Evolutionary conservation across 179 eudicot species (phyloP).

Genomic region (Camellia oleifera): DNA sequence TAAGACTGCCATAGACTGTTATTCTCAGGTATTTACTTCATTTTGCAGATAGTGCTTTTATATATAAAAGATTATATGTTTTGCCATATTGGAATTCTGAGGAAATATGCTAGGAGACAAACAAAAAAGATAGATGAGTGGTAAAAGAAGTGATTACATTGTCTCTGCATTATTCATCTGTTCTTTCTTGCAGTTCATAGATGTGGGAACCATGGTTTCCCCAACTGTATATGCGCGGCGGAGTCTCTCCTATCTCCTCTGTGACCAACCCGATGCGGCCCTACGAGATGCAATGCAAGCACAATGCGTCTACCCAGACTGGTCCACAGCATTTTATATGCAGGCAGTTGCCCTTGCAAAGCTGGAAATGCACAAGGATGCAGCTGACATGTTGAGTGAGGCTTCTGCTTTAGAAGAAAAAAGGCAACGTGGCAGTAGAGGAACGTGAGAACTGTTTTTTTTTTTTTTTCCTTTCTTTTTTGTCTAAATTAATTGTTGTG

Average conservation of each 20-base stretch:
- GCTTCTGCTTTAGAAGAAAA: constrained; percentile 81
- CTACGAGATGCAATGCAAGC: constrained; percentile 97
- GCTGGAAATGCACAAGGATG: constrained; percentile 89
- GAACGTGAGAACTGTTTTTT: constrained; percentile 22
- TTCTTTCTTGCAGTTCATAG: constrained; percentile 63
- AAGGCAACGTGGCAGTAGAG: constrained; percentile 40
- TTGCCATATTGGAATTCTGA: background rate
- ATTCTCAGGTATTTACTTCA: constrained; percentile 66
- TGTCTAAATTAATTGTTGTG: constrained; percentile 20
- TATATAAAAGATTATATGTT: background rate
- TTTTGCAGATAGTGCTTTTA: background rate
- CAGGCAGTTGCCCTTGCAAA: constrained; percentile 92
- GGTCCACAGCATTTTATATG: constrained; percentile 94
- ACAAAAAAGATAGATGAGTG: background rate
- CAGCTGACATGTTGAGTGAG: constrained; percentile 90
- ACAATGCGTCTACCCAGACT: constrained; percentile 81
- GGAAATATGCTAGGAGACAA: background rate
- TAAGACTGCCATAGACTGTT: constrained; percentile 87
- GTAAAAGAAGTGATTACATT: background rate
- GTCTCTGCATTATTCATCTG: background rate
- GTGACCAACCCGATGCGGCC: constrained; percentile 92
- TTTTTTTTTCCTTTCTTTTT: background rate
- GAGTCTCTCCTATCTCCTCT: constrained; percentile 75
- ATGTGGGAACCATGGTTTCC: constrained; percentile 89
- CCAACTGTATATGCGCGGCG: constrained; percentile 88